Percentiles rank a stretch among this genome's conserved stretches.
Conservation (phyloP, 768 basidiomycete genomes). For the Dentipellis fragilis region DNA sequence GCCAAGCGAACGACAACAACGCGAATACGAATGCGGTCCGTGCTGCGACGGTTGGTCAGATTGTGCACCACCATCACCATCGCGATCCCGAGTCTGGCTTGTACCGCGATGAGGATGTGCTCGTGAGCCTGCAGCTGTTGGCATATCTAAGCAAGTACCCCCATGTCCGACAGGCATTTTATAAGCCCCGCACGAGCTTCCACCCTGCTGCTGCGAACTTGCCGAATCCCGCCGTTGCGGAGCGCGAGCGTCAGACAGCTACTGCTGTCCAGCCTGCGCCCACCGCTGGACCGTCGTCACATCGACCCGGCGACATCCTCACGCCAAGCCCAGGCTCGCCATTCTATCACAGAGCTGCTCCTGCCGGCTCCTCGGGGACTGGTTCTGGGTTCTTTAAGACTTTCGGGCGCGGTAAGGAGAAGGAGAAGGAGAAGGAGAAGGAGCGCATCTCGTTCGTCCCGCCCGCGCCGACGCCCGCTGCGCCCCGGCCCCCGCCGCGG, state of each 20-base stretch:
- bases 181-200: slow-evolving; percentile 76
- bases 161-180: slow-evolving; percentile 92
- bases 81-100: slow-evolving; percentile 42
- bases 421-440: slow-evolving; percentile 32
- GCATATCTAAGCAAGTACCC: slow-evolving; percentile 98
- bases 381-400: slow-evolving; percentile 30
- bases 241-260: not conserved
- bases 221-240: not conserved
- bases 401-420: slow-evolving; percentile 38
- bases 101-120: slow-evolving; percentile 90
- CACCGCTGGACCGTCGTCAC: not conserved
- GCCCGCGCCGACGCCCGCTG: slow-evolving; percentile 17
- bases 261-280: no score
- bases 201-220: slow-evolving; percentile 54
- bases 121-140: slow-evolving; percentile 82
- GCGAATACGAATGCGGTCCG: not conserved
- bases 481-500: slow-evolving; percentile 20
- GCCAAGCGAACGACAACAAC: slow-evolving; percentile 8
- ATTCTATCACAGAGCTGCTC: not conserved
- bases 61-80: slow-evolving; percentile 21
- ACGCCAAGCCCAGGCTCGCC: not conserved
- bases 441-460: slow-evolving; percentile 19
- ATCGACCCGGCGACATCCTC: not conserved
- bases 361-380: slow-evolving; percentile 3
- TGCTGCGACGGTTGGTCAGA: slow-evolving; percentile 3